These are phyloP conservation scores for Aphanoascus verrucosus DNA, from an alignment of 2,329 filamentous ascomycete species.

Conservation along the genomic window DNA sequence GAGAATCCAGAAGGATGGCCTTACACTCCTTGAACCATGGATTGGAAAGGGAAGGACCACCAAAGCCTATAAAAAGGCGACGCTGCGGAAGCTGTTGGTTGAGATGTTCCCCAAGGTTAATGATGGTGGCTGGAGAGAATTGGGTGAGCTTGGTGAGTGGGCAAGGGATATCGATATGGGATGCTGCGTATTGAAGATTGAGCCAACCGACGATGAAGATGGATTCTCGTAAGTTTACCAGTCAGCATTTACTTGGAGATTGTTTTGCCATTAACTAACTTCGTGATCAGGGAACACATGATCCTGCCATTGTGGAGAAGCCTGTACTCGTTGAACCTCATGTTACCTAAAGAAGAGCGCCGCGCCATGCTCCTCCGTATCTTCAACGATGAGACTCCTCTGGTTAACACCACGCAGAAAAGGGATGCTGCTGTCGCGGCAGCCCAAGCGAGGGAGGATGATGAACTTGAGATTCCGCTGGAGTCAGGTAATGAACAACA, in stretches of 20 bases:
- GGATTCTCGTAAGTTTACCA: constrained; percentile 41
- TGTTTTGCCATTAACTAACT: constrained; percentile 16
- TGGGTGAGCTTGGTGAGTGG: constrained; percentile 79
- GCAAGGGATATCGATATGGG: constrained; percentile 74
- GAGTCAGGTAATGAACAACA: neutral
- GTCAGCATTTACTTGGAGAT: neutral
- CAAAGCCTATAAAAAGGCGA: constrained; percentile 63
- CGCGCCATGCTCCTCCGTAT: constrained; percentile 82
- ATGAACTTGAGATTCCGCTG: constrained; percentile 2
- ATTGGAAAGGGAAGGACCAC: constrained; percentile 69
- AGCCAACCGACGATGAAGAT: constrained; percentile 56
- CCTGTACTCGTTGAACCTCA: constrained; percentile 82
- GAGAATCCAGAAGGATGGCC: constrained; percentile 90
- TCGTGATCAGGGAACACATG: constrained; percentile 56
- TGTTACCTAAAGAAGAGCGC: constrained; percentile 95
- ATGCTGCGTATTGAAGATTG: constrained; percentile 78
- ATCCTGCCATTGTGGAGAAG: constrained; percentile 91
- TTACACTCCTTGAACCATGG: constrained; percentile 84
- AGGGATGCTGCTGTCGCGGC: constrained; percentile 14
- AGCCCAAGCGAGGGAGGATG: constrained; percentile 16
- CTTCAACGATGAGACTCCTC: constrained; percentile 77
- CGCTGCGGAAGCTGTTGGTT: constrained; percentile 68
- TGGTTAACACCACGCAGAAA: constrained; percentile 52
- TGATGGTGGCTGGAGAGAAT: constrained; percentile 59
- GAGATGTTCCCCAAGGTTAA: constrained; percentile 95